Conservation (phyloP, 163 green algal genomes). For the Trebouxia gelatinosa region DNA sequence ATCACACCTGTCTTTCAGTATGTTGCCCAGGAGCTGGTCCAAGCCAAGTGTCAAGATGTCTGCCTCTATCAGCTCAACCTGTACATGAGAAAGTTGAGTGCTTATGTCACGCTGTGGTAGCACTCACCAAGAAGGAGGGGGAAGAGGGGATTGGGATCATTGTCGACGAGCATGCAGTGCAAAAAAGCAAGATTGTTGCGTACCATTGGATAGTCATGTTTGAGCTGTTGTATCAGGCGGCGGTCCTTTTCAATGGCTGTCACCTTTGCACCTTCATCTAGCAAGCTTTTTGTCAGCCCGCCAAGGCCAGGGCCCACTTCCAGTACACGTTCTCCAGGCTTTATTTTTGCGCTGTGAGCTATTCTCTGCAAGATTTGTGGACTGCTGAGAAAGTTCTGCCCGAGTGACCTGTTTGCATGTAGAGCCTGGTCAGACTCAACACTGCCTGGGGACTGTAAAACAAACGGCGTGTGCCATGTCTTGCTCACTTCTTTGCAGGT, state of each 20-base stretch:
- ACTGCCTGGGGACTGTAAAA: too few relatives aligned
- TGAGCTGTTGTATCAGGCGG: slow-evolving; percentile 60
- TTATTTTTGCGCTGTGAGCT: slow-evolving; percentile 61
- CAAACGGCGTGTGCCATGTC: too few relatives aligned
- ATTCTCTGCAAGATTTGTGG: slow-evolving; percentile 74
- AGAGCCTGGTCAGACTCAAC: neutral
- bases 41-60: slow-evolving; percentile 26
- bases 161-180: too few relatives aligned
- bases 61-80: slow-evolving; percentile 3
- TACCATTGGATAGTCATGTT: slow-evolving; percentile 54
- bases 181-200: neutral
- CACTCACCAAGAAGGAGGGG: neutral
- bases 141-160: too few relatives aligned
- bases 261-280: slow-evolving; percentile 63
- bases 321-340: slow-evolving; percentile 76
- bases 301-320: slow-evolving; percentile 76
- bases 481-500: too few relatives aligned
- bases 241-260: slow-evolving; percentile 88
- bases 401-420: slow-evolving; percentile 48
- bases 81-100: neutral
- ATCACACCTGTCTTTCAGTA: too few relatives aligned
- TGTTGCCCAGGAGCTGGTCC: too few relatives aligned
- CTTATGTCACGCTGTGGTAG: too few relatives aligned
- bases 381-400: slow-evolving; percentile 94
- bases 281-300: slow-evolving; percentile 1